A percentile compares a stretch with the other conserved stretches of the same genome.
Evolutionary conservation across 2,329 filamentous ascomycete genomes (phyloP).

Genomic region (Colletotrichum sp.): DNA sequence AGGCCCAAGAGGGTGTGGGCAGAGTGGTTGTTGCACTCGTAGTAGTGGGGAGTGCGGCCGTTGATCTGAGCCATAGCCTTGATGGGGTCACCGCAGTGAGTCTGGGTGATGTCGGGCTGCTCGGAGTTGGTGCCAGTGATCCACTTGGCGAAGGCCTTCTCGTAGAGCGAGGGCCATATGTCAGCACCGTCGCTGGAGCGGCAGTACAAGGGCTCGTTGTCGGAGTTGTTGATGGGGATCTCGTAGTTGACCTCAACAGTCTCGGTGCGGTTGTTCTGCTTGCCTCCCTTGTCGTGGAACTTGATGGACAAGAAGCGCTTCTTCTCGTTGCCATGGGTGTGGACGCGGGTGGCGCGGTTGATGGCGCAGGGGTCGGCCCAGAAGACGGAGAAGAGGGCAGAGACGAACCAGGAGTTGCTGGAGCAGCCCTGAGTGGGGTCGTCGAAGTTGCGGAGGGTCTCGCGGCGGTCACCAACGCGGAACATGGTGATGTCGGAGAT

Average conservation of each 20-base stretch:
- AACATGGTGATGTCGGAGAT: slow-evolving; percentile 36
- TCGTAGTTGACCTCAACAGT: slow-evolving; percentile 47
- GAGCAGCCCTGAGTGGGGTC: slow-evolving; percentile 47
- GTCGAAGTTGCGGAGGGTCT: slow-evolving; percentile 35
- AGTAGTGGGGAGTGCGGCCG: slow-evolving; percentile 41
- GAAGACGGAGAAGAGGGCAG: slow-evolving; percentile 49
- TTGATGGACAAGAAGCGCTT: slow-evolving; percentile 34
- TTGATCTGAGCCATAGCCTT: slow-evolving; percentile 51
- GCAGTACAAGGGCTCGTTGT: slow-evolving; percentile 45
- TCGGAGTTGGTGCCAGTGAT: slow-evolving; percentile 33
- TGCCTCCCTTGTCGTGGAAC: slow-evolving; percentile 49
- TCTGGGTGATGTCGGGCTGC: slow-evolving; percentile 45
- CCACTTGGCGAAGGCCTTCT: slow-evolving; percentile 54
- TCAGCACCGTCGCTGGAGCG: slow-evolving; percentile 44
- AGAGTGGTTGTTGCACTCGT: slow-evolving; percentile 34
- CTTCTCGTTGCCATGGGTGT: slow-evolving; percentile 28
- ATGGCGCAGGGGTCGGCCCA: slow-evolving; percentile 47
- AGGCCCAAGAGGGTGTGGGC: slow-evolving; percentile 38
- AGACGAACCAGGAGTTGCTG: slow-evolving; percentile 47
- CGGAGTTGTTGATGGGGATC: slow-evolving; percentile 48
- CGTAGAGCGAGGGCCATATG: slow-evolving; percentile 50
- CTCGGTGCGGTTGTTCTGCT: slow-evolving; percentile 41
- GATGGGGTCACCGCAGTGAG: slow-evolving; percentile 44
- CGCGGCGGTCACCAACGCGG: slow-evolving; percentile 25
- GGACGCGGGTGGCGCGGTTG: slow-evolving; percentile 37